phyloP scores from a whole-genome alignment of 129 eudicot species.

The Smallanthus sonchifolius region DNA sequence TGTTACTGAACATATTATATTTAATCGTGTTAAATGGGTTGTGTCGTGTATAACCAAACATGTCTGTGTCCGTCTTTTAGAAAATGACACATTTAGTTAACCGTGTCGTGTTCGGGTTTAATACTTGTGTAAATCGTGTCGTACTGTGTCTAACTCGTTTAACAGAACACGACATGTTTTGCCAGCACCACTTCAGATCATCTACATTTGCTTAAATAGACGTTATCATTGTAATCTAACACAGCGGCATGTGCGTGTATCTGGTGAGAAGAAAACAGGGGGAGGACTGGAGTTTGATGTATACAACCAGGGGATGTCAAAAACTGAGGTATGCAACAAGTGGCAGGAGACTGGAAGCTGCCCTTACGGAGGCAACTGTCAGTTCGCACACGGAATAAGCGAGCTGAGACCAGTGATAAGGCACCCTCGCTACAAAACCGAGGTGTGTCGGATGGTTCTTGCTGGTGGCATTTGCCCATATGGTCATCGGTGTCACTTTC shows the following conservation, averaged over 20 bases:
- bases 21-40: too few relatives aligned
- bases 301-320: constrained; percentile 84
- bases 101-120: too few relatives aligned
- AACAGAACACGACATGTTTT: too few relatives aligned
- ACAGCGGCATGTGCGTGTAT: constrained; percentile 50
- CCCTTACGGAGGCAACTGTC: constrained; percentile 75
- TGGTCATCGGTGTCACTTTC: constrained; percentile 96
- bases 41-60: too few relatives aligned
- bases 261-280: constrained; percentile 48
- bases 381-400: constrained; percentile 73
- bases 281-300: constrained; percentile 66
- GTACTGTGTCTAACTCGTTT: too few relatives aligned
- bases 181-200: neutral
- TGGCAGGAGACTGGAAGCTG: constrained; percentile 88
- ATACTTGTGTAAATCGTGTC: too few relatives aligned
- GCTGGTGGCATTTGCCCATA: constrained; percentile 74
- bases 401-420: constrained; percentile 91
- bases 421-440: constrained; percentile 94
- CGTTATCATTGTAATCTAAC: constrained; percentile 13
- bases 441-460: constrained; percentile 81
- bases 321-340: constrained; percentile 89
- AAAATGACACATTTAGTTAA: too few relatives aligned
- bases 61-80: too few relatives aligned
- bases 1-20: too few relatives aligned
- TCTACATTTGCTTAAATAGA: neutral